Conservation (phyloP, 1,284 basidiomycete genomes). For the Ganoderma meredithae region DNA sequence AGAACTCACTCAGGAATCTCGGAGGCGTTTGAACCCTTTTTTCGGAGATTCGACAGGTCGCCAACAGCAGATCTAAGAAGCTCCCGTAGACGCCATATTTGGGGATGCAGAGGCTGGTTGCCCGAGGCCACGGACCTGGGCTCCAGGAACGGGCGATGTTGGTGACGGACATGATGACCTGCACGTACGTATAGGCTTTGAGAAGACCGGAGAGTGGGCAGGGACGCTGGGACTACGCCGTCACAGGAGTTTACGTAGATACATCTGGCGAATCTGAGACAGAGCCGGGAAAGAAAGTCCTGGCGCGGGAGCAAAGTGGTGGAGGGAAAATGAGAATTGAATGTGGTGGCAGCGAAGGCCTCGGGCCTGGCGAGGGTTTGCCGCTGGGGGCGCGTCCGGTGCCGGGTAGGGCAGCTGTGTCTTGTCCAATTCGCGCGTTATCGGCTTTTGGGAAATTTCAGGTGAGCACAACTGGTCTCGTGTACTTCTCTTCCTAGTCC, state of each 20-base stretch:
- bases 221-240: slow-evolving; percentile 24
- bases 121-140: slow-evolving; percentile 32
- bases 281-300: neutral
- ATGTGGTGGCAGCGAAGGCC: neutral
- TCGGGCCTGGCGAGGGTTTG: neutral
- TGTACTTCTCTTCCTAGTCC: slow-evolving; percentile 21
- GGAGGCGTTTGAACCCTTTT: slow-evolving; percentile 42
- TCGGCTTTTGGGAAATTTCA: slow-evolving; percentile 16
- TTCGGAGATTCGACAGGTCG: slow-evolving; percentile 37
- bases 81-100: slow-evolving; percentile 26
- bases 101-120: slow-evolving; percentile 29
- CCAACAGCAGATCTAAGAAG: slow-evolving; percentile 29
- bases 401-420: slow-evolving; percentile 5
- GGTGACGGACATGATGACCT: slow-evolving; percentile 30
- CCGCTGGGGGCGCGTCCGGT: slow-evolving; percentile 14
- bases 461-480: slow-evolving; percentile 17
- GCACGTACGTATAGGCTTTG: slow-evolving; percentile 17
- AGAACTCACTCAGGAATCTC: slow-evolving; percentile 31
- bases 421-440: slow-evolving; percentile 10
- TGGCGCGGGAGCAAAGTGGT: slow-evolving; percentile 17
- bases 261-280: slow-evolving; percentile 22
- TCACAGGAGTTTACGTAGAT: slow-evolving; percentile 29
- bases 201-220: slow-evolving; percentile 25
- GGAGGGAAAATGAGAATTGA: slow-evolving; percentile 9
- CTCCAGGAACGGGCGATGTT: slow-evolving; percentile 34